Evolutionary conservation across 257 asterid species (phyloP).

Genomic region (Penstemon eatonii): DNA sequence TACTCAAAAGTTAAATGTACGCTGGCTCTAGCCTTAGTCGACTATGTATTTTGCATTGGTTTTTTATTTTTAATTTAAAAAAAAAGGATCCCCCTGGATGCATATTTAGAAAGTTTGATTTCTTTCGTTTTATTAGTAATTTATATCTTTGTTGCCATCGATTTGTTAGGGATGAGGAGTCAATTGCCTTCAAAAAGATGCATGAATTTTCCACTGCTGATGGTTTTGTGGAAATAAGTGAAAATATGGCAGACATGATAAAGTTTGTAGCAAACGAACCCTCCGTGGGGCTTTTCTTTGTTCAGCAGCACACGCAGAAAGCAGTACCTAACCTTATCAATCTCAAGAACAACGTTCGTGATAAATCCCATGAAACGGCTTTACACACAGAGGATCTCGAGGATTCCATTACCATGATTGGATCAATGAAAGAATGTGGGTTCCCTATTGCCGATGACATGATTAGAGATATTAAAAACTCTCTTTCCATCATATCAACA

Average conservation of each 20-base stretch:
- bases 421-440: constrained; percentile 88
- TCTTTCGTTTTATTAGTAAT: constrained; percentile 3
- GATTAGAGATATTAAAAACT: constrained; percentile 66
- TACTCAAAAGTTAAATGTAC: background rate
- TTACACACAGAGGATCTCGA: constrained; percentile 80
- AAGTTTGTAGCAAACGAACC: constrained; percentile 93
- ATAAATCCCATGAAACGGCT: constrained; percentile 60
- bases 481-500: constrained; percentile 60
- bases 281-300: constrained; percentile 89
- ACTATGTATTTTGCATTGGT: background rate
- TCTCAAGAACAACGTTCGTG: constrained; percentile 59
- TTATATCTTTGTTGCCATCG: background rate
- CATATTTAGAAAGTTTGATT: background rate
- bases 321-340: constrained; percentile 72
- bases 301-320: constrained; percentile 79
- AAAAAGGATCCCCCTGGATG: background rate
- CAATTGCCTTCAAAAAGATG: constrained; percentile 71
- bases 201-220: constrained; percentile 74
- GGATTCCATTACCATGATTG: constrained; percentile 67
- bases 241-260: constrained; percentile 75
- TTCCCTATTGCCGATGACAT: constrained; percentile 70
- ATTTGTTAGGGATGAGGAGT: constrained; percentile 69
- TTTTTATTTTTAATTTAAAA: background rate
- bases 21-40: background rate
- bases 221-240: constrained; percentile 84